Percentiles rank a stretch among this genome's conserved stretches.
phyloP scores from a whole-genome alignment of 352 stramenopile species.

The Hyaloperonospora brassicae region DNA sequence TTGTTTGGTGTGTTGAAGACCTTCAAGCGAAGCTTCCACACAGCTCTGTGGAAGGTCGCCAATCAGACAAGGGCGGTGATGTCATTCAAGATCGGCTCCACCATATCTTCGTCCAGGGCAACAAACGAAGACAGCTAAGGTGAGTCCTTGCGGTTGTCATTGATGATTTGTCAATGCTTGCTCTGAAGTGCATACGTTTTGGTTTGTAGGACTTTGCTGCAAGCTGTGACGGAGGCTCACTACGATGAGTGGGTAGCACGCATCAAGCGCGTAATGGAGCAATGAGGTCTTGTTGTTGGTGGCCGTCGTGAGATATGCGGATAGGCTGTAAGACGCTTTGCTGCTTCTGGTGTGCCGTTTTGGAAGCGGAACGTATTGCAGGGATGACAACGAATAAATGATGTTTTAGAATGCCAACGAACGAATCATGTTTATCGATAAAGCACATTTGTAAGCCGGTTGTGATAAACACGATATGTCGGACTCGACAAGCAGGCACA shows the following conservation, averaged over 20 bases:
- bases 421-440: too few species aligned
- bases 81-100: slow-evolving; percentile 28
- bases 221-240: slow-evolving; percentile 45
- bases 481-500: too few species aligned
- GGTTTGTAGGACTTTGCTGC: slow-evolving; percentile 36
- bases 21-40: slow-evolving; percentile 54
- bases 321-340: too few species aligned
- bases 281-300: slow-evolving; percentile 6
- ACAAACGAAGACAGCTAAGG: slow-evolving; percentile 39
- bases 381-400: too few species aligned
- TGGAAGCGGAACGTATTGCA: too few species aligned
- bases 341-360: too few species aligned
- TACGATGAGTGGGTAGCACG: slow-evolving; percentile 39
- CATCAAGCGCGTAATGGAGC: slow-evolving; percentile 37
- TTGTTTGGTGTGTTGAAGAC: slow-evolving; percentile 54
- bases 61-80: slow-evolving; percentile 15
- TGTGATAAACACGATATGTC: too few species aligned
- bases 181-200: slow-evolving; percentile 5
- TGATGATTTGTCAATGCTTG: background rate
- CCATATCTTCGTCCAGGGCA: slow-evolving; percentile 35
- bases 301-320: too few species aligned
- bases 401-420: too few species aligned
- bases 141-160: slow-evolving; percentile 4
- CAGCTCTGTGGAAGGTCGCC: slow-evolving; percentile 15
- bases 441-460: too few species aligned